These are phyloP conservation scores for Arthroderma sp. DNA, from an alignment of 2,329 filamentous ascomycete genomes.

Conservation along the genomic window DNA sequence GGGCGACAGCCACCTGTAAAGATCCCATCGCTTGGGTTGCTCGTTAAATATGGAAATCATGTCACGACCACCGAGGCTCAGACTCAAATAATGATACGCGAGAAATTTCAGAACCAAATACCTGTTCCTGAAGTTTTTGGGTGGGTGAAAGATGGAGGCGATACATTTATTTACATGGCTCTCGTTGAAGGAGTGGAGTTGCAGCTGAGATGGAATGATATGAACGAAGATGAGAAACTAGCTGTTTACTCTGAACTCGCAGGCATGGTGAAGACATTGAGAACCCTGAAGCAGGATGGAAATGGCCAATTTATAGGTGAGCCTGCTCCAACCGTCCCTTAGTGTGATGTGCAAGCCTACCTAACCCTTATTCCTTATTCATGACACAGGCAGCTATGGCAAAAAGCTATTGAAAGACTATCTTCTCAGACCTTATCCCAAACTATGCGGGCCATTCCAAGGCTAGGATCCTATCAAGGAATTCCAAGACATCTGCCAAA, in stretches of 20 bases:
- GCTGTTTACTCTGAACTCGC: constrained; percentile 21
- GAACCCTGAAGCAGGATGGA: constrained; percentile 3
- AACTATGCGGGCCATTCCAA: constrained; percentile 18
- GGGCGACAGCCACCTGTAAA: constrained; percentile 20
- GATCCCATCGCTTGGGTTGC: constrained; percentile 20
- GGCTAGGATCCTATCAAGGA: constrained; percentile 18
- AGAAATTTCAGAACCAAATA: constrained; percentile 16
- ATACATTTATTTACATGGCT: constrained; percentile 18
- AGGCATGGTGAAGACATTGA: constrained; percentile 15
- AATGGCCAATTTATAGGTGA: constrained; percentile 14
- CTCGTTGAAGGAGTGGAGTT: constrained; percentile 15
- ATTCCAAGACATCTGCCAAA: constrained; percentile 21
- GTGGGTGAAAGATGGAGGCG: constrained; percentile 13
- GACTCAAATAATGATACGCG: constrained; percentile 18
- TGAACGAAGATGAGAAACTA: constrained; percentile 15
- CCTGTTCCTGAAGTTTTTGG: constrained; percentile 17
- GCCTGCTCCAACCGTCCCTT: constrained; percentile 1
- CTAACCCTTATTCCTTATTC: background rate
- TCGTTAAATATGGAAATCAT: constrained; percentile 25
- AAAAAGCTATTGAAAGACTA: constrained; percentile 22
- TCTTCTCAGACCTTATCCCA: constrained; percentile 13
- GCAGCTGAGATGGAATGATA: constrained; percentile 14
- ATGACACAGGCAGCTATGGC: constrained; percentile 16
- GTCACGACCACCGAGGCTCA: constrained; percentile 19
- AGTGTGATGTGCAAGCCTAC: background rate